Conservation (phyloP, 768 basidiomycete species). For the Boletus rufocinnamomeus region DNA sequence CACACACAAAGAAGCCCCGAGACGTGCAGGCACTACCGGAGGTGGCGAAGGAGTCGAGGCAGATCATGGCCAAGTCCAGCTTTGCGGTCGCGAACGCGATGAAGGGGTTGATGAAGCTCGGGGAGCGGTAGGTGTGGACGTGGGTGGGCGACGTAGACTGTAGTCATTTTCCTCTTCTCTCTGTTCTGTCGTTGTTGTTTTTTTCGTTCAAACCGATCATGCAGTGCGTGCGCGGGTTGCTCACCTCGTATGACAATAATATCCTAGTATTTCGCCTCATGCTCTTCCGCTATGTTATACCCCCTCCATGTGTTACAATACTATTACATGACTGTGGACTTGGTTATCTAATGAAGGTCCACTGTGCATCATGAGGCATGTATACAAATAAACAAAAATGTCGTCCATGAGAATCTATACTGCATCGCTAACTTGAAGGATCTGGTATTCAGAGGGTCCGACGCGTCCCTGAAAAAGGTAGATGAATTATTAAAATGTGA, state of each 20-base stretch:
- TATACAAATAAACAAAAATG: no score
- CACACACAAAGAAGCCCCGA: slow-evolving; percentile 87
- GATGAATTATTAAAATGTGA: no score
- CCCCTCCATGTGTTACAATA: slow-evolving; percentile 1
- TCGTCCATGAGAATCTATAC: no score
- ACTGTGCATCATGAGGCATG: no score
- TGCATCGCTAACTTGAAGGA: no score
- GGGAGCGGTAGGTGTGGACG: slow-evolving; percentile 26
- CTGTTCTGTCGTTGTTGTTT: neutral
- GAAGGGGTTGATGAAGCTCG: slow-evolving; percentile 88
- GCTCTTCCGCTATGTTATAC: slow-evolving; percentile 17
- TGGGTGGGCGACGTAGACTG: no score
- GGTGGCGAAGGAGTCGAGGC: slow-evolving; percentile 89
- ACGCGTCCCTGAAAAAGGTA: no score
- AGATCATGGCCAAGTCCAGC: slow-evolving; percentile 94
- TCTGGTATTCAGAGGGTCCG: no score
- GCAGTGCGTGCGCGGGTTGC: slow-evolving; percentile 8
- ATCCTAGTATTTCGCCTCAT: slow-evolving; percentile 10
- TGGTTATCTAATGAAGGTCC: no score
- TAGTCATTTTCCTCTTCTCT: neutral
- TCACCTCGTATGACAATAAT: slow-evolving; percentile 7
- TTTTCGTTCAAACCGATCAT: neutral
- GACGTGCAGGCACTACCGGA: slow-evolving; percentile 83
- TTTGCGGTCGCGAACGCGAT: slow-evolving; percentile 97
- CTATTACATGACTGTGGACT: slow-evolving; percentile 1